Conservation (phyloP, 2,329 filamentous ascomycete genomes). For the Fusarium bulbicola region DNA sequence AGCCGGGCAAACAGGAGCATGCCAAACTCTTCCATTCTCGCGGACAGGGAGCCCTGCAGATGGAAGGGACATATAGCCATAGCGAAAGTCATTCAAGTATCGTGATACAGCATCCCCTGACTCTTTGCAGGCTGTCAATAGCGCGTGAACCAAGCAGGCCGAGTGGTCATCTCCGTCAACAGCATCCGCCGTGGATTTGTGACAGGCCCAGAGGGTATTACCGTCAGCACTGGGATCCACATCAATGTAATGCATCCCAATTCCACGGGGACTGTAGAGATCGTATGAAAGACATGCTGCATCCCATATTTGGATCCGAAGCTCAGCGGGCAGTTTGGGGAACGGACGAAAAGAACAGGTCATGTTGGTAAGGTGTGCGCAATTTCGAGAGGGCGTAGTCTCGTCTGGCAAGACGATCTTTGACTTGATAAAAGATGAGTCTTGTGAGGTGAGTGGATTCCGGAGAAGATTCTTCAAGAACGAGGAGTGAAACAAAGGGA, state of each 20-base stretch:
- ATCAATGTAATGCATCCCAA: neutral
- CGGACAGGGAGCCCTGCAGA: neutral
- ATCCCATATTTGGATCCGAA: neutral
- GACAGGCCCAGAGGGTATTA: neutral
- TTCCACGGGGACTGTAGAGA: rapidly evolving
- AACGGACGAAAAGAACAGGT: neutral
- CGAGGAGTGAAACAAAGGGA: neutral
- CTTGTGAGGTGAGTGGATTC: neutral
- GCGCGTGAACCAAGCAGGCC: neutral
- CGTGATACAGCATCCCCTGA: neutral
- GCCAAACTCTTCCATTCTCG: neutral
- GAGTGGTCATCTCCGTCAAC: neutral
- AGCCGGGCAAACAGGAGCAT: neutral
- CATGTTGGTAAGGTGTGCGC: neutral
- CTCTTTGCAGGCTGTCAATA: neutral
- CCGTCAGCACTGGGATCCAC: neutral
- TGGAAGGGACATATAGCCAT: rapidly evolving
- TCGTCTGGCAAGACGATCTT: no score
- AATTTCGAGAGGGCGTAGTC: no score
- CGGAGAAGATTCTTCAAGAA: neutral
- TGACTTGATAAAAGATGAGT: no score
- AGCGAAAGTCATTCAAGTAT: neutral
- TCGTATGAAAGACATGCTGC: neutral
- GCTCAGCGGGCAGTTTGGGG: neutral
- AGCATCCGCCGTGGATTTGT: neutral